These are phyloP conservation scores for Pneumocystis wakefieldiae DNA, from an alignment of 1,139 yeast genomes.

Conservation along the genomic window DNA sequence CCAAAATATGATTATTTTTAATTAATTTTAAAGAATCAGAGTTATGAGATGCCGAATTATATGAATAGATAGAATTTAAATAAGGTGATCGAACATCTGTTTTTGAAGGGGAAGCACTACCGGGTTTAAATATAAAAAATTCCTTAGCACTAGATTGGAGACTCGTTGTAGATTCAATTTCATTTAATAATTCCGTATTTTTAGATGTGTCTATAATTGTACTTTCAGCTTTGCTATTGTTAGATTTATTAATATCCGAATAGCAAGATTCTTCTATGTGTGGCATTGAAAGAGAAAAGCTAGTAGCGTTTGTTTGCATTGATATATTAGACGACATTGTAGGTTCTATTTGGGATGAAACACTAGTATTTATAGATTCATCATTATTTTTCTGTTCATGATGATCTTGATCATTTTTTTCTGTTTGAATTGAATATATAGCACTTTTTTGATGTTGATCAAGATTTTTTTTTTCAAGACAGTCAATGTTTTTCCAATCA, in stretches of 20 bases:
- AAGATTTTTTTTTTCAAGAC: slow-evolving; percentile 26
- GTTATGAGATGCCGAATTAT: not conserved
- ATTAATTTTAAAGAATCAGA: not conserved
- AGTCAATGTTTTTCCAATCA: slow-evolving; percentile 51
- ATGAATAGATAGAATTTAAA: not conserved
- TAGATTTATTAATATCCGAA: not conserved
- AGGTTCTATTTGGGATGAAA: not conserved
- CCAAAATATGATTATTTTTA: not conserved
- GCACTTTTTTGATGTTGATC: slow-evolving; percentile 26
- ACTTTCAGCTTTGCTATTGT: not conserved
- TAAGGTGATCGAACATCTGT: not conserved
- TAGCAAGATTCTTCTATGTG: not conserved
- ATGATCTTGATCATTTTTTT: not conserved
- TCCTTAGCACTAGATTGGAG: not conserved
- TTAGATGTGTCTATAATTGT: not conserved
- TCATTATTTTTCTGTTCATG: not conserved
- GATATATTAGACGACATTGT: not conserved
- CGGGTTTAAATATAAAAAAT: not conserved
- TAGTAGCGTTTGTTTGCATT: not conserved
- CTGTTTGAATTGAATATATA: not conserved
- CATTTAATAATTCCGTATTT: not conserved
- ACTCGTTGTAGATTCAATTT: not conserved
- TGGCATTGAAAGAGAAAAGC: not conserved
- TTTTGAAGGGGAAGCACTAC: not conserved
- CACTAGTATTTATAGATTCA: not conserved